Percentiles rank a stretch among this genome's conserved stretches.
These are phyloP conservation scores for Mycena epipterygia DNA, from an alignment of 768 basidiomycete species.

Conservation along the genomic window DNA sequence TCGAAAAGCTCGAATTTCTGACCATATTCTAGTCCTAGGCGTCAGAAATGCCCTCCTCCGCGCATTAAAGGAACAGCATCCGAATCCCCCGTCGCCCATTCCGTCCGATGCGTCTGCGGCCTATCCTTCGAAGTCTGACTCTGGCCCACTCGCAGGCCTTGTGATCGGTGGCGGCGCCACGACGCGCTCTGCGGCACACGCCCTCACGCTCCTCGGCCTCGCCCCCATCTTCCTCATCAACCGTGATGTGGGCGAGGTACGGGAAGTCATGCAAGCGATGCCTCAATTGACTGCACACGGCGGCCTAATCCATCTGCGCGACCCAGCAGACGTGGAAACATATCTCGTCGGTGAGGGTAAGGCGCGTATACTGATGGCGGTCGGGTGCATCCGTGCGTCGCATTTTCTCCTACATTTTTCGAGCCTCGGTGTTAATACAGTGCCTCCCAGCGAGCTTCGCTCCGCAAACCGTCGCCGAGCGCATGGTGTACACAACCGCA, in stretches of 20 bases:
- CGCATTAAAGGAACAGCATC: conserved; percentile 43
- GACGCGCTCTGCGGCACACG: conserved; percentile 55
- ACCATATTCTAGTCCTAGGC: conserved; percentile 44
- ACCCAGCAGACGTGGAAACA: conserved; percentile 46
- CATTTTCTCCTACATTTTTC: background rate
- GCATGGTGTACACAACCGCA: conserved; percentile 50
- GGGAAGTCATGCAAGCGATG: conserved; percentile 43
- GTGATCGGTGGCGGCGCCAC: conserved; percentile 56
- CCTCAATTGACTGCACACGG: conserved; percentile 38
- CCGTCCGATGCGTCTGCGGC: conserved; percentile 37
- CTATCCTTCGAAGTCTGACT: conserved; percentile 15
- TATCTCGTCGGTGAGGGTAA: conserved; percentile 42
- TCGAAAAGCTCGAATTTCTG: background rate
- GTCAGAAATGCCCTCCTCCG: conserved; percentile 49
- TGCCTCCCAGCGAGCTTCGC: conserved; percentile 41
- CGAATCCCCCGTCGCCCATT: conserved; percentile 26
- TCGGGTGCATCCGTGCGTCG: conserved; percentile 52
- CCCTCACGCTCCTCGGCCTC: conserved; percentile 66
- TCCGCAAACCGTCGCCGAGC: conserved; percentile 45
- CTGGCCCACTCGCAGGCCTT: conserved; percentile 42
- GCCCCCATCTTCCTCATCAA: conserved; percentile 58
- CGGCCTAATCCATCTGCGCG: conserved; percentile 46
- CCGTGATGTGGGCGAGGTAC: conserved; percentile 49
- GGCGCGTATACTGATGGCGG: conserved; percentile 46
- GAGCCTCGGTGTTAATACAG: background rate